Base-by-base conservation (phyloP, 2,329 filamentous ascomycete genomes). In the Ophiostoma fasciatum region DNA sequence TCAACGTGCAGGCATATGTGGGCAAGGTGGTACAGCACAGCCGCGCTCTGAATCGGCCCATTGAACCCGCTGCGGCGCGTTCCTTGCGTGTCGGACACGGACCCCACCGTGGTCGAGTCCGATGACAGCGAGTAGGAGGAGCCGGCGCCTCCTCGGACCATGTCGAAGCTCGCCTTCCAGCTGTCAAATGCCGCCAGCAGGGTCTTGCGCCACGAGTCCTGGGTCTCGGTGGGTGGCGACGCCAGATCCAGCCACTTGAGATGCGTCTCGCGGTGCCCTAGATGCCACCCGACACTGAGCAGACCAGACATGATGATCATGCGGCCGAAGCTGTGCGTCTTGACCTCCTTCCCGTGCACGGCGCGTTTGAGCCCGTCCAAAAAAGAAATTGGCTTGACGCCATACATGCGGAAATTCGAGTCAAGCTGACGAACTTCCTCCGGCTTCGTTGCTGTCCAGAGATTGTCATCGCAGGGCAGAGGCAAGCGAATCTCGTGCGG, bases 1-100 rank as follows among this genome's bases (percentile, higher is more conserved):
- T 96, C 88, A 18, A 93, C 85, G 51, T 96, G 85, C 71, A 93
- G 94, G 4, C 85, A 84, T 82, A 98, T 94, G 55, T 96, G 90
- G 1, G 90, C 90, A 10, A 98, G 64, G 49, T 93, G 84, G 51
- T 96, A 87, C 30, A 96, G 64, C 20, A 94, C 88, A 3, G 81
- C 92, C 15, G 84, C 74, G 43, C 80, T 85, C 53, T 94, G 84
- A 48, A 90, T 88, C 21, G 92, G 77, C 12, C 70, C 59, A 37
- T 66, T 71, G 35, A 63, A 58, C 40, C 73, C 66, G 47, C 78
- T n/a, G n/a, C n/a, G 78, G 42, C 21, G 27, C 40, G 30, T 38
- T 32, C 28, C 49, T 48, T 64, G 64, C 52, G 36, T 68, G 63
- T 45, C 65, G 66, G 5, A 4, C 9, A 4, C 5, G 9, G 9